Evolutionary conservation across 352 stramenopile genomes (phyloP).

Genomic region (Phytophthora pinifolia): DNA sequence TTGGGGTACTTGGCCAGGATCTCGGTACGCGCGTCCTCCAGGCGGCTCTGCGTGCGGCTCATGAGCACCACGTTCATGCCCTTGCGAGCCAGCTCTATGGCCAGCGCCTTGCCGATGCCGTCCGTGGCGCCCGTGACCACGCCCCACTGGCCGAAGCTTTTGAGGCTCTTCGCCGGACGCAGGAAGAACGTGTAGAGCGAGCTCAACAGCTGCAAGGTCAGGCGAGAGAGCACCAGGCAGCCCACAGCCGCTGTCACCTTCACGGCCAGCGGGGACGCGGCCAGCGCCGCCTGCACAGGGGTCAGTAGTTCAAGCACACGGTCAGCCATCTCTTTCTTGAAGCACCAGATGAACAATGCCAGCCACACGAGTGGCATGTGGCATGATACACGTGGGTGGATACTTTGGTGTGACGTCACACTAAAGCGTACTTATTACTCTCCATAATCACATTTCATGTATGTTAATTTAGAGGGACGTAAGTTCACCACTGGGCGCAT

Average conservation of each 20-base stretch:
- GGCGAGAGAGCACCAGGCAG: slow-evolving; percentile 48
- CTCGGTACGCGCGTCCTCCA: slow-evolving; percentile 93
- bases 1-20: slow-evolving; percentile 93
- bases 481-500: not conserved
- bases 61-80: slow-evolving; percentile 98
- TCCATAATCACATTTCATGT: too few species aligned
- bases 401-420: slow-evolving; percentile 20
- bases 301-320: slow-evolving; percentile 28
- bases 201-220: slow-evolving; percentile 51
- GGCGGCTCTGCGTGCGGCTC: slow-evolving; percentile 95
- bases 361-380: slow-evolving; percentile 7
- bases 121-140: slow-evolving; percentile 97
- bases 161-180: slow-evolving; percentile 92
- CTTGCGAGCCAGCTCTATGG: slow-evolving; percentile 96
- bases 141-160: slow-evolving; percentile 96
- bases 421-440: not conserved
- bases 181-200: slow-evolving; percentile 90
- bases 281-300: slow-evolving; percentile 33
- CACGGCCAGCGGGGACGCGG: slow-evolving; percentile 37
- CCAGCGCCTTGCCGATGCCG: slow-evolving; percentile 91
- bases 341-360: slow-evolving; percentile 9
- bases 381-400: not conserved
- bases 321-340: slow-evolving; percentile 23
- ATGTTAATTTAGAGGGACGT: not conserved
- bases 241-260: slow-evolving; percentile 48